These are phyloP conservation scores for Pyrenula aspistea DNA, from an alignment of 495 filamentous ascomycete species.

Conservation along the genomic window DNA sequence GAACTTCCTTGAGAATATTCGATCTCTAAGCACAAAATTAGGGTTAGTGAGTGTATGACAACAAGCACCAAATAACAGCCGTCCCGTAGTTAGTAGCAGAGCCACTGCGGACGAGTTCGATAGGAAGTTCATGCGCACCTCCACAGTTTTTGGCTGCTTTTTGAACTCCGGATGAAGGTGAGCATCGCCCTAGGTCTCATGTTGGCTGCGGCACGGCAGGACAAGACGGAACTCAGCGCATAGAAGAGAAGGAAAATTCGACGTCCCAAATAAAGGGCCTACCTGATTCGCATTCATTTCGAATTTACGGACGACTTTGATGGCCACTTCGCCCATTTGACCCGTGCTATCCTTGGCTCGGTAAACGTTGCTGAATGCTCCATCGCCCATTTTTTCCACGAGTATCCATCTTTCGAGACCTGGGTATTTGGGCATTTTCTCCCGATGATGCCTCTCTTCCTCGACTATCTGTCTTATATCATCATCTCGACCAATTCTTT, in stretches of 20 bases:
- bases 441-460: constrained; percentile 75
- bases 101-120: constrained; percentile 6
- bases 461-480: constrained; percentile 73
- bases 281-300: constrained; percentile 99
- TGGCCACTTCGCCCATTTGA: constrained; percentile 70
- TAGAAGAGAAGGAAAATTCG: constrained; percentile 8
- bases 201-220: constrained; percentile 23
- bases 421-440: constrained; percentile 82
- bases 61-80: constrained; percentile 1
- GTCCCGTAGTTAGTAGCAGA: constrained; percentile 6
- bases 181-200: constrained; percentile 57
- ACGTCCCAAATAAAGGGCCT: constrained; percentile 16
- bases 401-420: constrained; percentile 84
- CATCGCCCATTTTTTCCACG: constrained; percentile 97
- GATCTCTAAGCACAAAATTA: constrained; percentile 51
- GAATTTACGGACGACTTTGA: constrained; percentile 97
- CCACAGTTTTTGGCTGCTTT: constrained; percentile 83
- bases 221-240: constrained; percentile 8
- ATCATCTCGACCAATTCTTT: constrained; percentile 31
- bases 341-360: constrained; percentile 64
- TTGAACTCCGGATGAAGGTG: constrained; percentile 92
- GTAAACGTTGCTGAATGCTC: constrained; percentile 98
- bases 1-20: constrained; percentile 96
- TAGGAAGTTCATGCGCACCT: constrained; percentile 63
- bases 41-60: constrained; percentile 4